These are phyloP conservation scores for Colletotrichum agaves DNA, from an alignment of 2,329 filamentous ascomycete species.

Conservation along the genomic window DNA sequence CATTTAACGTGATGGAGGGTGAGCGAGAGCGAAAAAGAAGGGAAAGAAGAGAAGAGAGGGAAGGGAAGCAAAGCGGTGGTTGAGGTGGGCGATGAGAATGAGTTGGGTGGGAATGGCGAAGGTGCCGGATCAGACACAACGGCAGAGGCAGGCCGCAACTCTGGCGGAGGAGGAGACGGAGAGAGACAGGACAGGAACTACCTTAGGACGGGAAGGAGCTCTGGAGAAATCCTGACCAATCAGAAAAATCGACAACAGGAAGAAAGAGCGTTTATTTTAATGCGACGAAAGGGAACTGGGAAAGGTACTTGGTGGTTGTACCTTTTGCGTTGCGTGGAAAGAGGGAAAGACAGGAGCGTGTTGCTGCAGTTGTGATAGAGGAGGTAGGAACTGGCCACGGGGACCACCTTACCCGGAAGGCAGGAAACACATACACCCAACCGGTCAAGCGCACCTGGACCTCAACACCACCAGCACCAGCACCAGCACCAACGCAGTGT, in stretches of 20 bases:
- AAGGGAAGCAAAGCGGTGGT: conserved; percentile 30
- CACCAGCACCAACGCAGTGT: neutral
- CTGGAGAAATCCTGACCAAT: conserved; percentile 26
- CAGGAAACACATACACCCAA: no score
- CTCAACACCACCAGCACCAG: neutral
- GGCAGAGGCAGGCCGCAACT: neutral
- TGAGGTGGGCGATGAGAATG: conserved; percentile 39
- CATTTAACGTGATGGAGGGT: conserved; percentile 36
- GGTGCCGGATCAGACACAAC: conserved; percentile 32
- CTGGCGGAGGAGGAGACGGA: neutral
- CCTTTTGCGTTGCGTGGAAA: conserved; percentile 18
- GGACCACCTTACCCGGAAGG: no score
- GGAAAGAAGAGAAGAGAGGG: conserved; percentile 21
- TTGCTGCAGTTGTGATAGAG: conserved; percentile 21
- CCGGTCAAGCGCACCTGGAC: no score
- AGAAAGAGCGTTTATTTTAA: conserved; percentile 24
- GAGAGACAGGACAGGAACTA: neutral
- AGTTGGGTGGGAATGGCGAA: conserved; percentile 35
- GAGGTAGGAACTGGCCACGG: neutral
- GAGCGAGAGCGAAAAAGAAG: conserved; percentile 11
- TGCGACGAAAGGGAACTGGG: conserved; percentile 9
- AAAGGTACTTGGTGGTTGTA: conserved; percentile 35
- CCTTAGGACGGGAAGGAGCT: neutral
- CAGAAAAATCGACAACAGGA: conserved; percentile 31
- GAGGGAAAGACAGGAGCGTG: neutral